Conservation (phyloP, 306 rosid species). For the Spatholobus suberectus region DNA sequence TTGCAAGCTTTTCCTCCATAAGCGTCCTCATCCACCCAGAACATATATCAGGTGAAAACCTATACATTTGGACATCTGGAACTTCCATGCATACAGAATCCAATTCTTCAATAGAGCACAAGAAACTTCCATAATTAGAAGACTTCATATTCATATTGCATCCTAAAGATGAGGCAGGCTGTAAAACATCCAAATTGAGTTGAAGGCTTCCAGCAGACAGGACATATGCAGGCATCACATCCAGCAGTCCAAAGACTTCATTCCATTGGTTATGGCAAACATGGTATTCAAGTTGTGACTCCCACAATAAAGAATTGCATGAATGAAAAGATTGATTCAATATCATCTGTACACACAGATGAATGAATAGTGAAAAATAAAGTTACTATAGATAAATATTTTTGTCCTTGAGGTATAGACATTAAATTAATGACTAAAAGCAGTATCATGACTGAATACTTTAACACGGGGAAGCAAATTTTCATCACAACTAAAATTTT, state of each 20-base stretch:
- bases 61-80: constrained; percentile 72
- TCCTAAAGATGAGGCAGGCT: constrained; percentile 59
- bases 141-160: constrained; percentile 54
- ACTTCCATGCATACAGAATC: constrained; percentile 78
- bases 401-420: background rate
- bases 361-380: constrained; percentile 22
- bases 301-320: constrained; percentile 77
- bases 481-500: constrained; percentile 23
- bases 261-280: constrained; percentile 76
- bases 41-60: constrained; percentile 60
- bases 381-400: background rate
- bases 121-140: constrained; percentile 63
- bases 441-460: background rate
- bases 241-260: constrained; percentile 72
- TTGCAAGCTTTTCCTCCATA: constrained; percentile 80
- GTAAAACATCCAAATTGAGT: constrained; percentile 77
- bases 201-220: constrained; percentile 79
- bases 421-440: constrained; percentile 21
- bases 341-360: constrained; percentile 67
- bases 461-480: background rate
- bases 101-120: constrained; percentile 79
- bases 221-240: constrained; percentile 65
- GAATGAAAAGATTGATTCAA: constrained; percentile 69
- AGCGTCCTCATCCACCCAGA: constrained; percentile 82
- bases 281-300: constrained; percentile 89